These are phyloP conservation scores for Rhinocladiella similis DNA, from an alignment of 2,329 filamentous ascomycete genomes.

Conservation along the genomic window DNA sequence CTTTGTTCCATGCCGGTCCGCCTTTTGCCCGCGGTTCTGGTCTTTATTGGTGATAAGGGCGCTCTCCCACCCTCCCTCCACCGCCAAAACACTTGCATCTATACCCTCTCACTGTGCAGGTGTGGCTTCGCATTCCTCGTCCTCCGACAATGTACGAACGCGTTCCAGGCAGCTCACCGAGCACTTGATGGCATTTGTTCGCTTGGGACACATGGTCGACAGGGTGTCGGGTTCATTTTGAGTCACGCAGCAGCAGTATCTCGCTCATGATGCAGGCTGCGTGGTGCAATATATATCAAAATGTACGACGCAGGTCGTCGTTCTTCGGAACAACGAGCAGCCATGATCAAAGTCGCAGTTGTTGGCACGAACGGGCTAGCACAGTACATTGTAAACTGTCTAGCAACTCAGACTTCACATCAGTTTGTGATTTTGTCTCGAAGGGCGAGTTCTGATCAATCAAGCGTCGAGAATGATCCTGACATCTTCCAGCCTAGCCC, in stretches of 20 bases:
- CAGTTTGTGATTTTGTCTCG: conserved; percentile 70
- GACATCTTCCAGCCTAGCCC: conserved; percentile 36
- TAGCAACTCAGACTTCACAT: conserved; percentile 64
- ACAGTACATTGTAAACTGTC: conserved; percentile 57
- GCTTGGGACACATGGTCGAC: conserved; percentile 13
- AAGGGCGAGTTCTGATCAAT: conserved; percentile 31
- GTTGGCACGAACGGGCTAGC: conserved; percentile 63
- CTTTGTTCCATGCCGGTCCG: conserved; percentile 6
- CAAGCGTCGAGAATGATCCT: not conserved
- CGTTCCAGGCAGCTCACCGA: conserved; percentile 12
- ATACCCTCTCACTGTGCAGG: conserved; percentile 9
- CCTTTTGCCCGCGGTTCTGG: conserved; percentile 1
- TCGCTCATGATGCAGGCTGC: conserved; percentile 9
- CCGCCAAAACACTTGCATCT: conserved; percentile 14
- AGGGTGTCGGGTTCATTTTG: conserved; percentile 9
- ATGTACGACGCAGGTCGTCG: conserved; percentile 7
- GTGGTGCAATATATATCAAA: conserved; percentile 11
- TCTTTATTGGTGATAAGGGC: conserved; percentile 14
- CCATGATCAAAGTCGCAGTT: conserved; percentile 62
- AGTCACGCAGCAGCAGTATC: conserved; percentile 10
- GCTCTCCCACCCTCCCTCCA: conserved; percentile 7
- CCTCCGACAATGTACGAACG: not conserved
- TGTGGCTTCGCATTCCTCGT: not conserved
- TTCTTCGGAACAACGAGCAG: conserved; percentile 9
- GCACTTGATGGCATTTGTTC: conserved; percentile 3